Percentiles rank a stretch among this genome's conserved stretches.
These are phyloP conservation scores for Rhizopus arrhizus DNA, from an alignment of 371 early-diverging fungal genomes.

Conservation along the genomic window DNA sequence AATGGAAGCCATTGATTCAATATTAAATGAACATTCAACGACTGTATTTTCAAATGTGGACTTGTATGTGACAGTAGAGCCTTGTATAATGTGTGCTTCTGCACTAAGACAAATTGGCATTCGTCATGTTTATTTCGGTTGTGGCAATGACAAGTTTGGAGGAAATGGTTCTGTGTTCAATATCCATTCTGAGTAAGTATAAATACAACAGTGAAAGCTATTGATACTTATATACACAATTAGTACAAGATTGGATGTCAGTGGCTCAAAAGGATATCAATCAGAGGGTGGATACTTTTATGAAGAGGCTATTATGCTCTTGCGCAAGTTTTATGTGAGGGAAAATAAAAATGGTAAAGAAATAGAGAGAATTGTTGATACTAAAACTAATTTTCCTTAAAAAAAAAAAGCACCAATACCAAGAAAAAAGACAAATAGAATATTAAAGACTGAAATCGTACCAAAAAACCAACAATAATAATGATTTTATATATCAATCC, in stretches of 20 bases:
- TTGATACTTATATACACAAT: background rate
- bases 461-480: constrained; percentile 4
- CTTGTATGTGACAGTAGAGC: constrained; percentile 98
- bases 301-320: constrained; percentile 84
- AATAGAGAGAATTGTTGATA: background rate
- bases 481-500: background rate
- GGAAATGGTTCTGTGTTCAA: constrained; percentile 89
- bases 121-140: constrained; percentile 84
- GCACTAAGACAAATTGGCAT: constrained; percentile 83
- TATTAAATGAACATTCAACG: constrained; percentile 49
- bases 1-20: constrained; percentile 84
- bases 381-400: no score
- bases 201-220: background rate
- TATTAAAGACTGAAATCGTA: constrained; percentile 68
- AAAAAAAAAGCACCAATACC: constrained; percentile 75
- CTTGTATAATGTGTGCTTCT: constrained; percentile 98
- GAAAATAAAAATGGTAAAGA: constrained; percentile 83
- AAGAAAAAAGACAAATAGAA: constrained; percentile 79
- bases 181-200: constrained; percentile 67
- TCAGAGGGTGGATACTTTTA: constrained; percentile 72
- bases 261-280: constrained; percentile 49
- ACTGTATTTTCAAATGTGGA: constrained; percentile 61
- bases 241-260: constrained; percentile 33
- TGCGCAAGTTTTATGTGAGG: constrained; percentile 88
- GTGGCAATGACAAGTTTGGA: constrained; percentile 94